Conservation (phyloP, 2,329 filamentous ascomycete species). For the Neofusicoccum cordaticola region DNA sequence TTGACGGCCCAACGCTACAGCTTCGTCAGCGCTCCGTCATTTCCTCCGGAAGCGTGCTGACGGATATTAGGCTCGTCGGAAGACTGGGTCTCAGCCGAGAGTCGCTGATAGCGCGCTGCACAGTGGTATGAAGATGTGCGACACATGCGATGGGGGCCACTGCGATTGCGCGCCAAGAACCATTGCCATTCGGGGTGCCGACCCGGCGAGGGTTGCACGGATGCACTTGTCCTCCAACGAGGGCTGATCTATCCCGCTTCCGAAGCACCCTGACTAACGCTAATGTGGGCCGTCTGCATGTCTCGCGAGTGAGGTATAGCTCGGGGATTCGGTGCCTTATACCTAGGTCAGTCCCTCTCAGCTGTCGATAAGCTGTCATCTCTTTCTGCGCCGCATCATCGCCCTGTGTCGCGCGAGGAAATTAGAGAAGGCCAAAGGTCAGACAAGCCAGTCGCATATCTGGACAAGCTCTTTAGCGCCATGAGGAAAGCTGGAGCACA, state of each 20-base stretch:
- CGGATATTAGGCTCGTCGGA: not conserved
- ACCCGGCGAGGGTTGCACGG: not conserved
- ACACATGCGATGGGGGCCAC: not conserved
- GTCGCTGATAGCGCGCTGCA: not conserved
- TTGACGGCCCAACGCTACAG: not conserved
- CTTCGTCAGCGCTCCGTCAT: not conserved
- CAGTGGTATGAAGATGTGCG: conserved; percentile 5
- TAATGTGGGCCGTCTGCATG: conserved; percentile 6
- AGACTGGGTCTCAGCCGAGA: not conserved
- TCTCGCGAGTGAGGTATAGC: conserved; percentile 1
- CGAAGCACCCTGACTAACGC: conserved; percentile 6
- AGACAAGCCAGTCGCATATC: not conserved
- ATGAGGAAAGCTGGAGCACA: conserved; percentile 20
- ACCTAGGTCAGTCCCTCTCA: conserved; percentile 3
- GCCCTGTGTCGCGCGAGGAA: not conserved
- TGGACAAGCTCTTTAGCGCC: not conserved
- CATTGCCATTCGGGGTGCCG: not conserved
- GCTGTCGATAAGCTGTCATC: not conserved
- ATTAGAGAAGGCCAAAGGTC: not conserved
- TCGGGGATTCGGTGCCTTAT: not conserved
- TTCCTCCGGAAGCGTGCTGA: not conserved
- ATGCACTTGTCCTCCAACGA: not conserved
- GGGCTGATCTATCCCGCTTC: not conserved
- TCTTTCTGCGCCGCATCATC: not conserved
- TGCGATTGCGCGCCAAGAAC: not conserved